Base-by-base conservation (phyloP, 768 basidiomycete genomes). In the Pisolithus sp. region DNA sequence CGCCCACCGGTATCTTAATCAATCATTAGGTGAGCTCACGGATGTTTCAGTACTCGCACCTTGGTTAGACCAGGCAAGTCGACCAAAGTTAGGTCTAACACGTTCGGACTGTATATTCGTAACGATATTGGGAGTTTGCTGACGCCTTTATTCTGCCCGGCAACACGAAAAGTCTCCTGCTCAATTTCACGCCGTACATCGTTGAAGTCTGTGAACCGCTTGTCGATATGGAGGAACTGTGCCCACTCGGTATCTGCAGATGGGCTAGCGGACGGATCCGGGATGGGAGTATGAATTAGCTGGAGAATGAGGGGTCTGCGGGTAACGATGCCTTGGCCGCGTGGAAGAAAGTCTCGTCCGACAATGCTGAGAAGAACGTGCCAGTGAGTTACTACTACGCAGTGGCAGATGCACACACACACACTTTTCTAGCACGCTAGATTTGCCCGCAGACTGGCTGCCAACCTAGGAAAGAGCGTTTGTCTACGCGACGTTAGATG, bases 131-230 rank as follows among this genome's bases (percentile, higher is more conserved):
- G 94, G 44, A 96, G 69, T 66, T 94, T 93, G 72, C 92, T 94
- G 53, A 99, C 87, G 42, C 96, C 96, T 71, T 98, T 99, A 71
- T 98, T 98, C 75, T 97, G 94, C 0, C 96, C 96, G 0, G 96
- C 96, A 17, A 99, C 94, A 41, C 96, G 76, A 68, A 86, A 93
- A 2, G 96, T 99, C 75, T 99, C 96, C 65, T 90, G 86, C 69
- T 99, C 96, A 53, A 99, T 99, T 73, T 99, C 96, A 58, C 86
- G 88, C 38, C 95, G 79, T 57, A 98, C 88, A 61, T 98, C 95
- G 42, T 79, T 75, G 62, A 94, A 98, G 64, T 98, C 95, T n/a
- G 92, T 93, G 71, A 93, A 97, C 38, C 89, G 82, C 66, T 90
- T 91, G 78, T 97, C 94, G 51, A 95, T 76, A 67, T 99, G 96